Evolutionary conservation across 2,329 filamentous ascomycete species (phyloP).

Genomic region (Fulvia fulva): DNA sequence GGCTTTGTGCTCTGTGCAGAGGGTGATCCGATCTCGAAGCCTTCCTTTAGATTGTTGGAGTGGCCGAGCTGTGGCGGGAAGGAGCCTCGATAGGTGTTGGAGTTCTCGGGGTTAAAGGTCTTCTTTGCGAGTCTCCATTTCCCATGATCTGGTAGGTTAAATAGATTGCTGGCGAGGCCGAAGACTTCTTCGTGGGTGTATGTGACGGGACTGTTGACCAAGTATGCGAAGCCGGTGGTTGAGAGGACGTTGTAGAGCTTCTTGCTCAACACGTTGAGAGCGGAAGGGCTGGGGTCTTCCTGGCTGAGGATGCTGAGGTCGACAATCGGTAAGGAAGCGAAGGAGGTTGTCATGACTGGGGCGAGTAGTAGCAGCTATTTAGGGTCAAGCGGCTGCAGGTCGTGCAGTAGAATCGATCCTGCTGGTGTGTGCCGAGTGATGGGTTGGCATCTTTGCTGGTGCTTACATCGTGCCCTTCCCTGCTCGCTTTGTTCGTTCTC

Average conservation of each 20-base stretch:
- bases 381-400: too few relatives aligned
- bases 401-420: too few relatives aligned
- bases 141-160: conserved; percentile 8
- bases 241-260: too few relatives aligned
- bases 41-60: conserved; percentile 45
- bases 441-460: background rate
- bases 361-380: too few relatives aligned
- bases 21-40: conserved; percentile 44
- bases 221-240: conserved; percentile 48
- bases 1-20: conserved; percentile 10
- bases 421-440: too few relatives aligned
- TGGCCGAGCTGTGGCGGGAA: conserved; percentile 43
- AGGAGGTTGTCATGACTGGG: too few relatives aligned
- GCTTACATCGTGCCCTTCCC: background rate
- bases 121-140: conserved; percentile 38
- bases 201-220: conserved; percentile 41
- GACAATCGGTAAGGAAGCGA: too few relatives aligned
- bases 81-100: conserved; percentile 47
- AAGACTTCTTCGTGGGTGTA: conserved; percentile 44
- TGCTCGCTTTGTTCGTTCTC: too few relatives aligned
- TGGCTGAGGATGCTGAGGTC: too few relatives aligned
- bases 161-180: conserved; percentile 32
- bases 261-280: too few relatives aligned
- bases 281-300: too few relatives aligned
- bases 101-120: conserved; percentile 38